A percentile compares a stretch with the other conserved stretches of the same genome.
Evolutionary conservation across 441 rosid genomes (phyloP).

Genomic region (Erodium moschatum): DNA sequence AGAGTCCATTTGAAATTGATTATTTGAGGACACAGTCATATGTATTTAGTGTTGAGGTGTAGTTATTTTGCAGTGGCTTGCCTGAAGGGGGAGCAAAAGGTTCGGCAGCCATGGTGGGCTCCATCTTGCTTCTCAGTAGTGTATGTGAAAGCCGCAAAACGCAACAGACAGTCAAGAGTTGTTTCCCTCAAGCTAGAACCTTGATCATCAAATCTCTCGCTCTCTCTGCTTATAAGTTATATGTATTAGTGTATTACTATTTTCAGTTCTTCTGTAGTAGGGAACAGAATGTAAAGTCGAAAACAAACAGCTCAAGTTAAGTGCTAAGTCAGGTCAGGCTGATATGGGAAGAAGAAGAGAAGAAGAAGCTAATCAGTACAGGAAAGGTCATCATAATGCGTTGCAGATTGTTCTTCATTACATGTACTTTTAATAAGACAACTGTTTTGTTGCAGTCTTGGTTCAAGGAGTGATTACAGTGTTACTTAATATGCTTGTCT

Average conservation of each 20-base stretch:
- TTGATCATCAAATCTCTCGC: constrained; percentile 37
- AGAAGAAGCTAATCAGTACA: constrained; percentile 16
- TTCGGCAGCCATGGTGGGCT: constrained; percentile 97
- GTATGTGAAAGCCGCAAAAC: constrained; percentile 75
- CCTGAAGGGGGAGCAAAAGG: constrained; percentile 90
- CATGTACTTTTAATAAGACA: neutral
- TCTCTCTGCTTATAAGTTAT: constrained; percentile 14
- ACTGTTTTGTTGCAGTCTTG: neutral
- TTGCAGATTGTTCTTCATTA: neutral
- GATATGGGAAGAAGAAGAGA: neutral
- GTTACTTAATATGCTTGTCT: neutral
- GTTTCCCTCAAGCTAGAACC: constrained; percentile 96
- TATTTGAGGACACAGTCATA: neutral
- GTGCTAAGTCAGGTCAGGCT: constrained; percentile 16
- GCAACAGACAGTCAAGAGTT: constrained; percentile 88
- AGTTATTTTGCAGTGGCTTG: constrained; percentile 59
- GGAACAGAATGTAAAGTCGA: constrained; percentile 23
- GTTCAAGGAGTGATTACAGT: neutral
- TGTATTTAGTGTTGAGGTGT: neutral
- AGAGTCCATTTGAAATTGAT: neutral
- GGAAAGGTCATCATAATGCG: neutral
- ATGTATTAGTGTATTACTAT: constrained; percentile 33
- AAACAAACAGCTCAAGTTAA: constrained; percentile 18
- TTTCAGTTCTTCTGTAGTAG: constrained; percentile 18
- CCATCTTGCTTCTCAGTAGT: constrained; percentile 75